A percentile compares a stretch with the other conserved stretches of the same genome.
phyloP scores from a whole-genome alignment of 345 rosid genomes.

The Aquilaria yunnanensis region DNA sequence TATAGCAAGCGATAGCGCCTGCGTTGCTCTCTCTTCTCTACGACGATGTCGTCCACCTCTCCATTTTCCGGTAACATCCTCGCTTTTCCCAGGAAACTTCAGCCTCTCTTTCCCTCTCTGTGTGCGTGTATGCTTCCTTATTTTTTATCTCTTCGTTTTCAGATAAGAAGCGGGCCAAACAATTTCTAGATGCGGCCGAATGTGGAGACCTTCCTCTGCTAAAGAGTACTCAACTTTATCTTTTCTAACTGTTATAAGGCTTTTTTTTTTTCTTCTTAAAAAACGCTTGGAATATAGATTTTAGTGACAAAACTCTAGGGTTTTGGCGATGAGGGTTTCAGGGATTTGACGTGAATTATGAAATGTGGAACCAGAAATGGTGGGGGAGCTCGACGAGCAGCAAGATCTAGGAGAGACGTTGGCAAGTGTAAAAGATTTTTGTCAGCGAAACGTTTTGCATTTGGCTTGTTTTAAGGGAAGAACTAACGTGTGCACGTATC shows the following conservation, averaged over 20 bases:
- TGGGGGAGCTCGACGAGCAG: background rate
- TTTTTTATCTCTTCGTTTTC: background rate
- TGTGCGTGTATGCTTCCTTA: no score
- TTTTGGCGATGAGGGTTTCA: background rate
- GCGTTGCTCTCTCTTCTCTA: no score
- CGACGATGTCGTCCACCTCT: no score
- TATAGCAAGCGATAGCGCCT: no score
- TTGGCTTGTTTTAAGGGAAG: slow-evolving; percentile 8
- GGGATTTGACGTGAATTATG: no score
- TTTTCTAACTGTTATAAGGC: background rate
- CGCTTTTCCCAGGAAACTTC: no score
- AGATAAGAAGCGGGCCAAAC: background rate
- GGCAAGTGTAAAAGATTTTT: background rate
- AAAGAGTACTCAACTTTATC: background rate
- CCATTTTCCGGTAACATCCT: no score
- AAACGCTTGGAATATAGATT: background rate
- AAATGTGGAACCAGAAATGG: background rate
- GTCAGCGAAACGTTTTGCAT: slow-evolving; percentile 7
- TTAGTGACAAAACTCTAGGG: background rate
- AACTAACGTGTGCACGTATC: slow-evolving; percentile 12
- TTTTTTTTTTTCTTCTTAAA: background rate
- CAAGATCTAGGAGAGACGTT: background rate
- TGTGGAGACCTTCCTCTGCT: background rate
- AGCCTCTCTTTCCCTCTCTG: no score
- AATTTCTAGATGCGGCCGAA: background rate